Evolutionary conservation across 192 early-diverging fungal genomes (phyloP).

Genomic region (Entophlyctis helioformis): DNA sequence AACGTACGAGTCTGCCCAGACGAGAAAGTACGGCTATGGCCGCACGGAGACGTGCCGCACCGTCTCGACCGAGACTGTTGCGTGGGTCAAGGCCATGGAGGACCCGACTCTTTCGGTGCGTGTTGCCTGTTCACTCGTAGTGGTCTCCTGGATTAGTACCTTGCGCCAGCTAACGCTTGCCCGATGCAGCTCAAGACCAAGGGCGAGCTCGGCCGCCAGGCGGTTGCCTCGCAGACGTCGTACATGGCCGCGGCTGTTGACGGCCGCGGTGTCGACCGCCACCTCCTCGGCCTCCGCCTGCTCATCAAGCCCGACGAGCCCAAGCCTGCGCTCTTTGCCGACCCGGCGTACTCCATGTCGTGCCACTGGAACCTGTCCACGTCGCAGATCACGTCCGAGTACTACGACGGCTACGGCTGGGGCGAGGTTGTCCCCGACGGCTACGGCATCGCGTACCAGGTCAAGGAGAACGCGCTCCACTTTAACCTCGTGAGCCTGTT

Average conservation of each 20-base stretch:
- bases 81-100: slow-evolving; percentile 83
- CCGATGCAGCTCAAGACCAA: slow-evolving; percentile 35
- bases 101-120: slow-evolving; percentile 23
- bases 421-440: slow-evolving; percentile 72
- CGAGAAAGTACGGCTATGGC: slow-evolving; percentile 82
- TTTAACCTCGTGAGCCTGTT: slow-evolving; percentile 74
- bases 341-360: slow-evolving; percentile 68
- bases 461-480: slow-evolving; percentile 73
- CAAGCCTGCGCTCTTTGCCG: slow-evolving; percentile 76
- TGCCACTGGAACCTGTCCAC: slow-evolving; percentile 88
- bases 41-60: slow-evolving; percentile 90
- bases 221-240: slow-evolving; percentile 60
- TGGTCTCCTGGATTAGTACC: too few relatives aligned
- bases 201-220: slow-evolving; percentile 57
- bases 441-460: slow-evolving; percentile 90
- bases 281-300: slow-evolving; percentile 80
- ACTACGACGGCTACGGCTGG: slow-evolving; percentile 89
- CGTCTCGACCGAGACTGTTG: slow-evolving; percentile 59
- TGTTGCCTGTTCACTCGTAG: slow-evolving; percentile 3
- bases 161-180: too few relatives aligned
- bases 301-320: slow-evolving; percentile 56
- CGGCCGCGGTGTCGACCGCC: slow-evolving; percentile 82
- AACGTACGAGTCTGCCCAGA: slow-evolving; percentile 92
- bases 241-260: slow-evolving; percentile 76
- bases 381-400: slow-evolving; percentile 79